Conservation (phyloP, 768 basidiomycete species). For the Lepiota brunneoincarnata region DNA sequence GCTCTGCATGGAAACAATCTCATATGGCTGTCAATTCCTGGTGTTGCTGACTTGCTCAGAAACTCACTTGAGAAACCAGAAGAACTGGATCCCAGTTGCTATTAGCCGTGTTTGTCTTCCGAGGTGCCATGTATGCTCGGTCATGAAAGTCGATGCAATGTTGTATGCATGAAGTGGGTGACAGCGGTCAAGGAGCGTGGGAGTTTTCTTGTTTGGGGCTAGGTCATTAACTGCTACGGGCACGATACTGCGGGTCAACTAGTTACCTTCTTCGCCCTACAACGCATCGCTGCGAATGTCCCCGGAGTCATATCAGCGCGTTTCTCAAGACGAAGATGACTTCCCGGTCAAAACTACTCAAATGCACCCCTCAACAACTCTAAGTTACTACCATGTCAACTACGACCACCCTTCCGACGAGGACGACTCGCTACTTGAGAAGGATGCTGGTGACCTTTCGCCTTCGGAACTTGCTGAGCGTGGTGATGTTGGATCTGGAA, state of each 20-base stretch:
- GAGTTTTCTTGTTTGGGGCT: conserved; percentile 15
- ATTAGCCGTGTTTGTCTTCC: conserved; percentile 28
- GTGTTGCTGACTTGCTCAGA: not conserved
- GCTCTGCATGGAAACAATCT: conserved; percentile 94
- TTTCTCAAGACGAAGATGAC: conserved; percentile 6
- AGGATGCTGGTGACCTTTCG: conserved; percentile 26
- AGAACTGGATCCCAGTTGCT: conserved; percentile 88
- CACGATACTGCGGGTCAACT: not conserved
- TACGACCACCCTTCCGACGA: conserved; percentile 82
- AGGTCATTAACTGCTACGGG: conserved; percentile 13
- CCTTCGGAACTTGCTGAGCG: conserved; percentile 29
- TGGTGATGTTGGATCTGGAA: conserved; percentile 20
- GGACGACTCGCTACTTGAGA: conserved; percentile 56
- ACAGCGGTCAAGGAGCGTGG: not conserved
- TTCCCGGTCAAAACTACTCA: conserved; percentile 5
- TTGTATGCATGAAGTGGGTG: conserved; percentile 8
- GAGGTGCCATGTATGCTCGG: conserved; percentile 31
- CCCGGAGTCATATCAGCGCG: conserved; percentile 1
- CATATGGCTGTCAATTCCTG: conserved; percentile 8
- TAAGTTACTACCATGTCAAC: conserved; percentile 69
- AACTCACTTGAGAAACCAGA: conserved; percentile 77
- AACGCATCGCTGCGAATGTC: conserved; percentile 4
- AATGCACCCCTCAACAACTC: not conserved
- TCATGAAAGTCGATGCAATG: not conserved
- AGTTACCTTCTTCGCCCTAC: conserved; percentile 3